Percentiles rank a stretch among this genome's conserved stretches.
Conservation (phyloP, 257 asterid species). For the Knoxia roxburghii region DNA sequence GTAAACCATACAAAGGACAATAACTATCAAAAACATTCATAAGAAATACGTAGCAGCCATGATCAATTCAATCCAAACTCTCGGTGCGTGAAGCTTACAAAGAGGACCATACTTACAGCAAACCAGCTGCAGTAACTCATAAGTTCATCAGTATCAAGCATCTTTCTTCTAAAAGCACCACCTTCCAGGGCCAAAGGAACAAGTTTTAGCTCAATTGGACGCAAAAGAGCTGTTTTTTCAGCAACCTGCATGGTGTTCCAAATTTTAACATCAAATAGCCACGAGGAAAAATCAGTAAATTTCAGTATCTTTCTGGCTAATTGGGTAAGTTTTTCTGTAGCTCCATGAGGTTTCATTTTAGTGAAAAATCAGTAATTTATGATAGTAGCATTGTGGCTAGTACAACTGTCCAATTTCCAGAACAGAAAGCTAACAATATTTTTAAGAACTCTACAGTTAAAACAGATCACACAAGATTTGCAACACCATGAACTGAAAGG, state of each 20-base stretch:
- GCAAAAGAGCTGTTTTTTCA: slow-evolving; percentile 92
- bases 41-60: not conserved
- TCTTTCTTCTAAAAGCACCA: slow-evolving; percentile 81
- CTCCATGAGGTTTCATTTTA: not conserved
- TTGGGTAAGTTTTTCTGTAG: not conserved
- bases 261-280: not conserved
- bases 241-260: slow-evolving; percentile 58
- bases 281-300: too few relatives aligned
- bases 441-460: not conserved
- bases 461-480: not conserved
- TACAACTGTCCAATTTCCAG: not conserved
- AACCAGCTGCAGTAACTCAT: slow-evolving; percentile 99
- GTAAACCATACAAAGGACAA: not conserved
- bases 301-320: not conserved
- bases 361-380: not conserved
- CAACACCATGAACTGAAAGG: not conserved
- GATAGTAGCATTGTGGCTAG: not conserved
- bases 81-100: slow-evolving; percentile 1
- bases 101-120: slow-evolving; percentile 59
- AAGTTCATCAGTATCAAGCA: slow-evolving; percentile 88
- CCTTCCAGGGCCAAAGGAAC: slow-evolving; percentile 91
- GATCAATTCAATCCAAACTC: not conserved
- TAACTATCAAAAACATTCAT: not conserved
- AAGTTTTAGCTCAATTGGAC: slow-evolving; percentile 76
- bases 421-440: too few relatives aligned